Percentiles rank a stretch among this genome's conserved stretches.
Evolutionary conservation across 2,329 filamentous ascomycete species (phyloP).

Genomic region (Epichloe brachyelytri): DNA sequence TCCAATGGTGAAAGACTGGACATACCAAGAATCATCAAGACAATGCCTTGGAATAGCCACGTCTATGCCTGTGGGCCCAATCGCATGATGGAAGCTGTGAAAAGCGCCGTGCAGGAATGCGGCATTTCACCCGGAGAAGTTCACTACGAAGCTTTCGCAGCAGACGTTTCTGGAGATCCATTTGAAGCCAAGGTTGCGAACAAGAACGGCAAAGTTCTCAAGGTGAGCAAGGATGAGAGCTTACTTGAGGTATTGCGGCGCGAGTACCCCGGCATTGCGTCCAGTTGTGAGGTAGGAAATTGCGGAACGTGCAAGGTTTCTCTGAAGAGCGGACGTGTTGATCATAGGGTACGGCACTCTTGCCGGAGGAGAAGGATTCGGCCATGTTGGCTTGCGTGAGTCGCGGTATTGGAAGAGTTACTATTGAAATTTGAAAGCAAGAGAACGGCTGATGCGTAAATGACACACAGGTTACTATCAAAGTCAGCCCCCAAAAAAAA

Average conservation of each 20-base stretch:
- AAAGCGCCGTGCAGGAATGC: constrained; percentile 24
- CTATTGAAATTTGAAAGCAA: constrained; percentile 27
- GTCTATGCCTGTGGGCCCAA: constrained; percentile 49
- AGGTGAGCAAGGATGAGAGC: constrained; percentile 35
- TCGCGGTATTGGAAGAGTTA: constrained; percentile 35
- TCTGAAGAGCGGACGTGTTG: constrained; percentile 29
- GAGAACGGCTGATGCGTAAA: background rate
- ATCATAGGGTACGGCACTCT: constrained; percentile 37
- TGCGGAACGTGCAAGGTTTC: constrained; percentile 38
- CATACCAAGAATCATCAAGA: constrained; percentile 34
- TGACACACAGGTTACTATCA: background rate
- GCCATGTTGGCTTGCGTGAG: constrained; percentile 40
- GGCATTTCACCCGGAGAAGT: constrained; percentile 37
- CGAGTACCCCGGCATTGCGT: constrained; percentile 29
- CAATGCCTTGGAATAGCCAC: constrained; percentile 38
- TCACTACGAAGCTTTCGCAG: constrained; percentile 48
- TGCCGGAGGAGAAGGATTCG: constrained; percentile 28
- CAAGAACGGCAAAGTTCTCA: constrained; percentile 23
- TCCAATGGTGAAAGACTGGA: constrained; percentile 38
- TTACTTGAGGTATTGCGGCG: constrained; percentile 34
- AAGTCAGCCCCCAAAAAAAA: too few species aligned
- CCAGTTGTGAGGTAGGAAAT: constrained; percentile 41
- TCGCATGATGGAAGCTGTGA: constrained; percentile 41
- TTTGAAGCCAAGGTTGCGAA: constrained; percentile 44
- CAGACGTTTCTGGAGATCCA: constrained; percentile 40